Evolutionary conservation across 306 rosid genomes (phyloP), one percentile per base, ranked within the genome.

Genomic region (Geum urbanum): DNA sequence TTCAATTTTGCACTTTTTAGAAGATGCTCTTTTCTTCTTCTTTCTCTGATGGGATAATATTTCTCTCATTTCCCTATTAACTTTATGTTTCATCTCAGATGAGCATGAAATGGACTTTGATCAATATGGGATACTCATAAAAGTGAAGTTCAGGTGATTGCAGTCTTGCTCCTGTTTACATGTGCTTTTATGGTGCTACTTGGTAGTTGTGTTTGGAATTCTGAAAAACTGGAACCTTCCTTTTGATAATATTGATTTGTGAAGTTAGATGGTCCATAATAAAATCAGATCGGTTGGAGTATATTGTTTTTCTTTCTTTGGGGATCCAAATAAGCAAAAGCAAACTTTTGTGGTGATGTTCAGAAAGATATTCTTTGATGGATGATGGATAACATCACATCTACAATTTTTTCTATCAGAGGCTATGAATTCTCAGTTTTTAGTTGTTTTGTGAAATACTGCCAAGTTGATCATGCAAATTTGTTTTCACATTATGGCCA

Each of bases 111-210:
- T 80, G 79, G 91, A 94, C 84, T 94, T 88, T 8, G 91, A 87
- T 80, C 90, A 81, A 76, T 94, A 57, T 84, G 98, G 98, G 58
- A 88, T 94, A 84, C 86, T 78, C 22, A 87, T 90, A 78, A 94
- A 94, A 88, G 98, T 94, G 39, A 94, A 94, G 83, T 94, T 94
- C 89, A 94, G 98, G 98, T 94, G 82, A 83, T 64, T 60, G 65
- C 53, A 67, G 57, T 69, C 52, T 63, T 35, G 47, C 44, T 60
- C 67, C 55, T 39, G 71, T 50, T 54, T 6, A 14, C 13, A 11
- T 41, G 19, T 58, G 49, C 8, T 43, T 40, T 35, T 47, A 49
- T 47, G 16, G 32, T 53, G 44, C 37, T 58, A n/a, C 45, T 74
- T 11, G 66, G 47, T 20, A 63, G 53, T 67, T 67, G 16, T 41